phyloP scores from a whole-genome alignment of 1,139 yeast species.

The Geotrichum restrictum region DNA sequence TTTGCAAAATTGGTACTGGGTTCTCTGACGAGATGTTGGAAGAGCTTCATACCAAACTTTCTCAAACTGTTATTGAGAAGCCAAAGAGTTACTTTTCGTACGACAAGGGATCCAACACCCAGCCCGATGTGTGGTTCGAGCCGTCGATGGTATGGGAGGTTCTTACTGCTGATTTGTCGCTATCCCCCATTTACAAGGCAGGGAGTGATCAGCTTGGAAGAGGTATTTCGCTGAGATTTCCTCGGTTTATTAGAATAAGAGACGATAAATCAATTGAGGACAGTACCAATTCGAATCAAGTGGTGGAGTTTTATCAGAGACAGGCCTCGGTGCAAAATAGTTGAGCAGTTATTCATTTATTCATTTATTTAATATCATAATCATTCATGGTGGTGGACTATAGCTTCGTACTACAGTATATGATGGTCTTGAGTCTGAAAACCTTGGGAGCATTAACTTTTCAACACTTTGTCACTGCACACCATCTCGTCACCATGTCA shows the following conservation, averaged over 20 bases:
- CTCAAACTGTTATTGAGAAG: conserved; percentile 61
- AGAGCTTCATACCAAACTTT: conserved; percentile 54
- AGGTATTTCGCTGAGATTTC: conserved; percentile 88
- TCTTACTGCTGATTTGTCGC: conserved; percentile 85
- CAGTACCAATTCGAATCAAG: conserved; percentile 83
- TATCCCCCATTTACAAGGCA: conserved; percentile 90
- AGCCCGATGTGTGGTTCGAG: conserved; percentile 96
- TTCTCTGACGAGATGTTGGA: conserved; percentile 81
- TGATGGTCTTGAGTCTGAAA: not conserved
- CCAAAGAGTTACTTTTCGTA: conserved; percentile 71
- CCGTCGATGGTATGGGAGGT: conserved; percentile 87
- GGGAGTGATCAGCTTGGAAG: conserved; percentile 73
- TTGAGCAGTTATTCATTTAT: not conserved
- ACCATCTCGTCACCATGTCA: conserved; percentile 5
- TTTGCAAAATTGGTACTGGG: conserved; percentile 97
- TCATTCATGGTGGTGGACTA: not conserved
- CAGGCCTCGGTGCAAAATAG: conserved; percentile 48
- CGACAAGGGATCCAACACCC: conserved; percentile 50
- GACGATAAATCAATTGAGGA: conserved; percentile 88
- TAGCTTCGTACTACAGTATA: not conserved
- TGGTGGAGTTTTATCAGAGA: conserved; percentile 80
- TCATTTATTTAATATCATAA: conserved; percentile 4
- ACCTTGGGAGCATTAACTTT: conserved; percentile 1
- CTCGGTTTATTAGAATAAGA: conserved; percentile 77
- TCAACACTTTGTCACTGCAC: conserved; percentile 1